phyloP scores from a whole-genome alignment of 306 rosid genomes.

The Psophocarpus tetragonolobus region DNA sequence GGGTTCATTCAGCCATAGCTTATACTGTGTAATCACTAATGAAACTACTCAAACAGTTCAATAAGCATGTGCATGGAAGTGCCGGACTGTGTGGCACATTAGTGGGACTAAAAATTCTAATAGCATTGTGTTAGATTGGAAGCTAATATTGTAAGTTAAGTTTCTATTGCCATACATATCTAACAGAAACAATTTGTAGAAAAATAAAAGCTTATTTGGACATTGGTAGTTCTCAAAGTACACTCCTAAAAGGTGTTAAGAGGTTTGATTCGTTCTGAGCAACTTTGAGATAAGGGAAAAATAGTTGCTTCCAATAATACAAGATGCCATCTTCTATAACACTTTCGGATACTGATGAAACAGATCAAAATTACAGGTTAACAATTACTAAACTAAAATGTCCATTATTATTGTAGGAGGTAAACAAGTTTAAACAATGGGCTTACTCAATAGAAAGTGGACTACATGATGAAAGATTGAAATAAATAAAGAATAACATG shows the following conservation, averaged over 20 bases:
- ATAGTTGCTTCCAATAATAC: neutral
- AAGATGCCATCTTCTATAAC: neutral
- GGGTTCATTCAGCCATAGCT: slow-evolving; percentile 1
- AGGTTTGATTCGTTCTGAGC: neutral
- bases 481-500: slow-evolving; percentile 42
- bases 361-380: neutral
- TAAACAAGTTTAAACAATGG: no score
- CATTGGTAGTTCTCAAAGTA: neutral
- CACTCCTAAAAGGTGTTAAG: neutral
- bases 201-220: neutral
- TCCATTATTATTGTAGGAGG: no score
- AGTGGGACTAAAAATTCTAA: neutral
- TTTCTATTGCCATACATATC: neutral
- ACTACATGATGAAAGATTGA: slow-evolving; percentile 39
- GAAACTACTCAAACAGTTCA: slow-evolving; percentile 1
- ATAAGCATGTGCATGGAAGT: slow-evolving; percentile 22
- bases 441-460: no score
- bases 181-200: neutral
- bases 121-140: neutral
- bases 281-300: neutral
- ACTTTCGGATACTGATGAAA: neutral
- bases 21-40: neutral
- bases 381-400: no score
- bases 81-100: slow-evolving; percentile 22
- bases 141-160: no score